Evolutionary conservation across 257 asterid genomes (phyloP), one percentile per base, ranked within the genome.

Genomic region (Leptodermis oblonga): DNA sequence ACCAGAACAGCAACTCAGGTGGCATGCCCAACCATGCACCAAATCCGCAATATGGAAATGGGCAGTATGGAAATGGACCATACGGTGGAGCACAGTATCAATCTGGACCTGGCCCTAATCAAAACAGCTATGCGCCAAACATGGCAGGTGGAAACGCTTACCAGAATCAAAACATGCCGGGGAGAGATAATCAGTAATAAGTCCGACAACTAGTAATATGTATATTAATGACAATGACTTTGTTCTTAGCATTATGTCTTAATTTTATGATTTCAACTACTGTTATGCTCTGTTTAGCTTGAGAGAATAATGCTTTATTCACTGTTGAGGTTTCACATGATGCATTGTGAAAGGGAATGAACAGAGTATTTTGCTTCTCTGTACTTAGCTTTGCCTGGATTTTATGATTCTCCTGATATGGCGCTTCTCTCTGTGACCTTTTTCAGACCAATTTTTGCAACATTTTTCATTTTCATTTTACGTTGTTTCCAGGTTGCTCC

Each of bases 131-230:
- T 63, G 58, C 84, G 4, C 85, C 79, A 5, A 78, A 67, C n/a
- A 7, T 13, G 22, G 72, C 62, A 14, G 82, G 71, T 37, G 82
- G 75, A 33, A 66, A 72, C 48, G 79, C 84, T n/a, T 45, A 77
- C 62, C 84, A 76, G 34, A 76, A 52, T 78, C 87, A 79, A 74
- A 81, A 85, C 74, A 61, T 80, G 10, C 86, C 84, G 8, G 91
- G 88, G 67, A 80, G 93, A 77, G 88, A 85, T 59, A n/a, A n/a
- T 28, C 13, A 30, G 34, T 15, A 36, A 58, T 28, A 13, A 12
- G 41, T 23, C 71, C 15, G 54, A 49, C 8, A n/a, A 49, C 62
- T 51, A 71, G 63, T 70, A n/a, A n/a, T n/a, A n/a, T 52, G 64
- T 56, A 76, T 68, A 79, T 56, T 77, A 46, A 68, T 58, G 65